Base-by-base conservation (phyloP, 1,284 basidiomycete species). In the Irpex lacteus region DNA sequence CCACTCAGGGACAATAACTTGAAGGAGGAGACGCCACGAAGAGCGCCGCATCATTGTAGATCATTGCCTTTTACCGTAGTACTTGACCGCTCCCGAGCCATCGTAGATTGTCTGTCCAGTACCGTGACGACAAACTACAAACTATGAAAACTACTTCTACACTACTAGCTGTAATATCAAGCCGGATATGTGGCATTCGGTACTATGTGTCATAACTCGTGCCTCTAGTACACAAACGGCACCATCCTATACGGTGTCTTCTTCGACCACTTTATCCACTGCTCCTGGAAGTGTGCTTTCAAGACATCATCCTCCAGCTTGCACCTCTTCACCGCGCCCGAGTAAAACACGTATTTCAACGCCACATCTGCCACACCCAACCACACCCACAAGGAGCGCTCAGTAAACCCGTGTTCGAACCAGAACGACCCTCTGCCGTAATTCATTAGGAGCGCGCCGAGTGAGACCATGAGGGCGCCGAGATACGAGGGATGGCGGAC, bases 181-280 rank as follows among this genome's bases (percentile, higher is more conserved):
- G 21, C 21, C 21, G 21, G 21, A 26, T 26, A 26, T 26, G 3
- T 26, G 3, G 21, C 21, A 26, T 26, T 26, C 21, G 21, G 21
- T 26, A 26, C 21, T 26, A 26, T 26, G 21, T 26, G 21, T 26
- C 21, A 26, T 26, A 26, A 26, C 38, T 8, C 8, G n/a, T 11
- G 9, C 21, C 2, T 55, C 26, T 55, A 66, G 40, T 66, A 66
- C 15, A 66, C 44, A 8, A 56, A 57, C 8, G 65, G 65, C 5
- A 66, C n/a, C 32, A 66, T 36, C 7, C 54, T 40, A 32, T 66
- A 58, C 13, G 52, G 58, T 19, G 62, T 63, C 26, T 47, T 18
- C 49, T 59, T 36, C 37, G 64, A 18, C 64, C 64, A 65, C 21
- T 37, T 18, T 4, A 56, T 32, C 64, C 64, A 65, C 52, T 65